Percentiles rank a stretch among this genome's conserved stretches.
These are phyloP conservation scores for Ganoderma boninense DNA, from an alignment of 1,284 basidiomycete genomes.

Conservation along the genomic window DNA sequence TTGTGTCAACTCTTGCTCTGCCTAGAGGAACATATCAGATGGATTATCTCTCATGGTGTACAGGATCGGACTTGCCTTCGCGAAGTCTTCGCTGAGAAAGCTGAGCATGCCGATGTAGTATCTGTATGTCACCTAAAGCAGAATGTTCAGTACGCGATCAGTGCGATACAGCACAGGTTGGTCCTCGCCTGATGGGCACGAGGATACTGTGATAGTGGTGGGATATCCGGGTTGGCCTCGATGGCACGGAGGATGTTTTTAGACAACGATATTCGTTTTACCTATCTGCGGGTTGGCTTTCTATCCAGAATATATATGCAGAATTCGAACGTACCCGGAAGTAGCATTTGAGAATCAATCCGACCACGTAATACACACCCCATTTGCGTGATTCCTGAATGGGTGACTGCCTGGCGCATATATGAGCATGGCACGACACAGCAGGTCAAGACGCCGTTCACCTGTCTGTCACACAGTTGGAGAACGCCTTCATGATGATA, in stretches of 20 bases:
- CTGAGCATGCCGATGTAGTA: conserved; percentile 96
- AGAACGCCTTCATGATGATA: conserved; percentile 92
- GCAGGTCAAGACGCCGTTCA: conserved; percentile 39
- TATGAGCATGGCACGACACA: not conserved
- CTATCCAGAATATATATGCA: not conserved
- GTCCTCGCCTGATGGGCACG: conserved; percentile 83
- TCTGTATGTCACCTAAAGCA: conserved; percentile 79
- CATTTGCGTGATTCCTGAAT: conserved; percentile 85
- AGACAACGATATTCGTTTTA: conserved; percentile 90
- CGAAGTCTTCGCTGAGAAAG: conserved; percentile 93
- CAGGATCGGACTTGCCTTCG: conserved; percentile 58
- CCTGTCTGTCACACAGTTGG: conserved; percentile 91
- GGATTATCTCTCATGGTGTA: not conserved
- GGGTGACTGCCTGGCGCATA: conserved; percentile 52
- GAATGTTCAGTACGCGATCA: conserved; percentile 3
- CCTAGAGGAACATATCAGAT: conserved; percentile 48
- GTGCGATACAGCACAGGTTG: not conserved
- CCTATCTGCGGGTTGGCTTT: conserved; percentile 50
- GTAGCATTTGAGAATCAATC: conserved; percentile 92
- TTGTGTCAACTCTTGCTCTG: conserved; percentile 84
- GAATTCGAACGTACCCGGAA: conserved; percentile 76
- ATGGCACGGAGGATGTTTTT: conserved; percentile 94
- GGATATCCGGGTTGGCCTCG: conserved; percentile 85
- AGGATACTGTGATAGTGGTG: conserved; percentile 80
- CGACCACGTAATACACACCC: conserved; percentile 96